Evolutionary conservation across 2,329 filamentous ascomycete genomes (phyloP).

Genomic region (Hyphodiscus sp.): DNA sequence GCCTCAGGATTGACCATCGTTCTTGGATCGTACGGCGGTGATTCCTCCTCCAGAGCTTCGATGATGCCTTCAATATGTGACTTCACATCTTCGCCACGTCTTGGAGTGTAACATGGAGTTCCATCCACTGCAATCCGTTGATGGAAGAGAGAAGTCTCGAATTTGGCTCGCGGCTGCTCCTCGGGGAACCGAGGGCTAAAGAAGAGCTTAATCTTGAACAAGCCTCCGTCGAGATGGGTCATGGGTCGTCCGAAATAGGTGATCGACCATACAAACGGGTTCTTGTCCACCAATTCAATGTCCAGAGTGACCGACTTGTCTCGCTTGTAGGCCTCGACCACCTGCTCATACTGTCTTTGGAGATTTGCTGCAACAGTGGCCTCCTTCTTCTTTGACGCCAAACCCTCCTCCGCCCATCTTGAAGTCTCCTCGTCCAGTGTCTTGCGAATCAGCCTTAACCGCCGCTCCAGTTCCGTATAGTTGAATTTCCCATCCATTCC

Average conservation of each 20-base stretch:
- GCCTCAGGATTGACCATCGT: slow-evolving; percentile 83
- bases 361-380: slow-evolving; percentile 74
- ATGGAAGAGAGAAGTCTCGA: slow-evolving; percentile 80
- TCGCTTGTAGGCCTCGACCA: slow-evolving; percentile 66
- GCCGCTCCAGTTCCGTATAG: slow-evolving; percentile 65
- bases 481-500: slow-evolving; percentile 82
- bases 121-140: slow-evolving; percentile 77
- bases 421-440: slow-evolving; percentile 66
- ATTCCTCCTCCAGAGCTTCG: slow-evolving; percentile 76
- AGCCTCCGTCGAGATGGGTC: slow-evolving; percentile 87
- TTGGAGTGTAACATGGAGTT: slow-evolving; percentile 74
- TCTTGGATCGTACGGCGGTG: slow-evolving; percentile 82
- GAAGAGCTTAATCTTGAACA: slow-evolving; percentile 73
- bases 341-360: slow-evolving; percentile 77
- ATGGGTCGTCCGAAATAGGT: slow-evolving; percentile 89
- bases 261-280: slow-evolving; percentile 83
- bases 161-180: slow-evolving; percentile 76
- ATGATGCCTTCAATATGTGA: slow-evolving; percentile 82
- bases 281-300: slow-evolving; percentile 68
- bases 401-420: slow-evolving; percentile 65
- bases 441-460: slow-evolving; percentile 62
- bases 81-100: slow-evolving; percentile 66
- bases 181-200: slow-evolving; percentile 83
- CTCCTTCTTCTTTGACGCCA: slow-evolving; percentile 55
- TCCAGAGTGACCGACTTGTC: slow-evolving; percentile 66